Conservation (phyloP, 1,139 yeast species). For the Taiozyma sp. region DNA sequence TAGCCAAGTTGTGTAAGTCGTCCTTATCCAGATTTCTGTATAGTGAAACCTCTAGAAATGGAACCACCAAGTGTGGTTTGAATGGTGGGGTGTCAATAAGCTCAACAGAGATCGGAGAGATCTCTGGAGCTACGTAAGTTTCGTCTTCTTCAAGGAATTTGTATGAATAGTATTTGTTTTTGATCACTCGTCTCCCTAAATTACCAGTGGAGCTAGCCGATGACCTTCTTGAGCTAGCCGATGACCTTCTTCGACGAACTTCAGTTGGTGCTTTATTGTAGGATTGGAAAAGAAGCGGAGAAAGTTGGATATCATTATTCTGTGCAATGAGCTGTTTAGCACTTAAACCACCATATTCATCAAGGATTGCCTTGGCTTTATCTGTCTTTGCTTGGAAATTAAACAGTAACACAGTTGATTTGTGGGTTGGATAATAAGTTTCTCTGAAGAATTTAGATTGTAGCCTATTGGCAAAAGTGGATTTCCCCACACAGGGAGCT, state of each 20-base stretch:
- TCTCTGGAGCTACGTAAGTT: constrained; percentile 38
- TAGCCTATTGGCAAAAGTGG: constrained; percentile 35
- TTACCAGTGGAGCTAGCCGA: constrained; percentile 3
- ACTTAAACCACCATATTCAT: constrained; percentile 35
- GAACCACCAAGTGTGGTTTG: constrained; percentile 60
- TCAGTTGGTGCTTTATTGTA: constrained; percentile 23
- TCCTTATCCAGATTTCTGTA: constrained; percentile 58
- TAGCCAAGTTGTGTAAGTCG: constrained; percentile 55
- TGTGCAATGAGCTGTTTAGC: constrained; percentile 27
- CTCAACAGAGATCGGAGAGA: constrained; percentile 60
- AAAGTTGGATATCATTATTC: constrained; percentile 23
- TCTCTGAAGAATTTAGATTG: constrained; percentile 25
- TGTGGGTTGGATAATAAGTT: constrained; percentile 58
- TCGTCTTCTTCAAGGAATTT: constrained; percentile 13
- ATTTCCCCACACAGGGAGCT: constrained; percentile 47
- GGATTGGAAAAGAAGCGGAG: constrained; percentile 32
- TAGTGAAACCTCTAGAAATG: constrained; percentile 67
- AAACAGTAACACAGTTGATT: constrained; percentile 49
- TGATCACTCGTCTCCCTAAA: constrained; percentile 10
- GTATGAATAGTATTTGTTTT: constrained; percentile 21
- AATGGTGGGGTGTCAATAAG: constrained; percentile 71
- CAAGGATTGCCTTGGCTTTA: constrained; percentile 42
- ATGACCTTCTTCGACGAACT: constrained; percentile 13
- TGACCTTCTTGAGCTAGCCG: neutral
- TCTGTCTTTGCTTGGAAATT: constrained; percentile 42